Evolutionary conservation across 2,329 filamentous ascomycete genomes (phyloP).

Genomic region (Tothia fuscella): DNA sequence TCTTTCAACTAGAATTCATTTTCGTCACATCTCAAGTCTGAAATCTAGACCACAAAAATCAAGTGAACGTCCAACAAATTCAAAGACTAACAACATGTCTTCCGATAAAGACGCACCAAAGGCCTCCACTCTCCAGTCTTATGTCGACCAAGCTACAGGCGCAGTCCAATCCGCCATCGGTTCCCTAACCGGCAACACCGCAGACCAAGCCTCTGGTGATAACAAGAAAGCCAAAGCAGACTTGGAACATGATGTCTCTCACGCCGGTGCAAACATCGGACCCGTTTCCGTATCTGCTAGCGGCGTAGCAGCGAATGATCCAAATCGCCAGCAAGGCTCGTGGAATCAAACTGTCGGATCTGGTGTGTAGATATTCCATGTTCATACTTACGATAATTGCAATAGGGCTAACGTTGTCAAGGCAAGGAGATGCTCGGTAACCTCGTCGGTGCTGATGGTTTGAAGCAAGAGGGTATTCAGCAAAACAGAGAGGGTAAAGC

Average conservation of each 20-base stretch:
- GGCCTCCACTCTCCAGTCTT: constrained; percentile 65
- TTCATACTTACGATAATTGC: too few relatives aligned
- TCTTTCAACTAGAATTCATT: neutral
- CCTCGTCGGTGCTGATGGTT: constrained; percentile 58
- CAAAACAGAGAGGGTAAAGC: constrained; percentile 73
- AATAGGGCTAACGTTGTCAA: too few relatives aligned
- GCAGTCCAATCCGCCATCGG: constrained; percentile 61
- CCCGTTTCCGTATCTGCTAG: constrained; percentile 56
- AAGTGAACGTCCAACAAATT: too few relatives aligned
- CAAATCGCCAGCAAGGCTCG: constrained; percentile 56
- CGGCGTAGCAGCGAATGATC: constrained; percentile 60
- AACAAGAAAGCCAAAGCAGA: constrained; percentile 53
- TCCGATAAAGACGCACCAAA: constrained; percentile 33
- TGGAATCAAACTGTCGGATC: constrained; percentile 88
- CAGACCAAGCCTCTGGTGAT: constrained; percentile 51
- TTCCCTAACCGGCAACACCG: constrained; percentile 57
- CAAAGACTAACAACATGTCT: constrained; percentile 31
- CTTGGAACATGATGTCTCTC: constrained; percentile 59
- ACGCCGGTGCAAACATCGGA: constrained; percentile 63
- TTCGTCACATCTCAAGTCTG: neutral
- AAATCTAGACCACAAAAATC: neutral
- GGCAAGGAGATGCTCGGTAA: constrained; percentile 74
- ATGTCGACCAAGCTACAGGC: constrained; percentile 53
- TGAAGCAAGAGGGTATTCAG: constrained; percentile 62
- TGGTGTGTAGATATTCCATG: too few relatives aligned